Percentiles rank a stretch among this genome's conserved stretches.
These are phyloP conservation scores for Raffaelea arxii DNA, from an alignment of 2,329 filamentous ascomycete genomes.

Conservation along the genomic window DNA sequence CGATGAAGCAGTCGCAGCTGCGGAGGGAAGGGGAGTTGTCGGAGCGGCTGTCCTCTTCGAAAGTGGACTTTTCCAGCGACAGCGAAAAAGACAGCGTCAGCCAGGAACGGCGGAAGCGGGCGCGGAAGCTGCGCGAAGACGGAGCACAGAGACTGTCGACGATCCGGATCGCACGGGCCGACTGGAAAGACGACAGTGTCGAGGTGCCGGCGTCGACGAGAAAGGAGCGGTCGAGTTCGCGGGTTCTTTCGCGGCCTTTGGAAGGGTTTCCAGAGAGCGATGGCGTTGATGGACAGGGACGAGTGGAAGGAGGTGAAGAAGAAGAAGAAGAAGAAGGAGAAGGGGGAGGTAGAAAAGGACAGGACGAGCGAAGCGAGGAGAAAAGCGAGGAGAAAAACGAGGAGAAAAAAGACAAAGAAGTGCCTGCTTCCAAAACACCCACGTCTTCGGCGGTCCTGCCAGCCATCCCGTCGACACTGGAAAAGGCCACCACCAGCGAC, in stretches of 20 bases:
- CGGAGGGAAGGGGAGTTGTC: constrained; percentile 17
- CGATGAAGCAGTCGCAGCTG: constrained; percentile 36
- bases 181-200: constrained; percentile 23
- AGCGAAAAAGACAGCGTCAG: constrained; percentile 24
- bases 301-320: neutral
- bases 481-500: too few relatives aligned
- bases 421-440: too few relatives aligned
- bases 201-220: constrained; percentile 23
- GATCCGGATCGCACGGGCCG: constrained; percentile 25
- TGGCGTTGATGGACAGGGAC: neutral
- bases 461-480: too few relatives aligned
- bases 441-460: too few relatives aligned
- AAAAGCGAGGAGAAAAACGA: too few relatives aligned
- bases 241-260: neutral
- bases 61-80: constrained; percentile 14
- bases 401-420: too few relatives aligned
- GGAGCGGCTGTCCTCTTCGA: constrained; percentile 9
- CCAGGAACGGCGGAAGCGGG: constrained; percentile 25
- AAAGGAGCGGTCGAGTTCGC: too few relatives aligned
- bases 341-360: too few relatives aligned
- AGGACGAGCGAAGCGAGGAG: too few relatives aligned
- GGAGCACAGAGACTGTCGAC: constrained; percentile 30
- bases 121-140: constrained; percentile 27
- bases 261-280: constrained; percentile 4
- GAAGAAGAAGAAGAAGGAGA: neutral